Conservation (phyloP, 345 rosid genomes). For the Limnanthes douglasii region DNA sequence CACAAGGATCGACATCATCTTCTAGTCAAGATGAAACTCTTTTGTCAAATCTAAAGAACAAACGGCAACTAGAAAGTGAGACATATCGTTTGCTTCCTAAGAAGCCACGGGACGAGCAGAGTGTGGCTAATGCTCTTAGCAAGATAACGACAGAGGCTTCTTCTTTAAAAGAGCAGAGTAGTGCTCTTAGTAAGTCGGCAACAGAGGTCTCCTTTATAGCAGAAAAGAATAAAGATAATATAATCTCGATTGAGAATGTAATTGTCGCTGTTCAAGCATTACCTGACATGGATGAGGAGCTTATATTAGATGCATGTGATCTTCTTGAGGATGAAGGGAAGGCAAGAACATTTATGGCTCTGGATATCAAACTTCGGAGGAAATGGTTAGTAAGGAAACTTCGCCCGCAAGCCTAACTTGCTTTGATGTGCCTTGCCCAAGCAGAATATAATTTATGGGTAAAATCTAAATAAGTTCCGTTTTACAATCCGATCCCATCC, state of each 20-base stretch:
- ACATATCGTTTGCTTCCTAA: constrained; percentile 13
- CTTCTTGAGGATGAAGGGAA: constrained; percentile 66
- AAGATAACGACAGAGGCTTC: constrained; percentile 23
- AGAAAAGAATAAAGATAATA: constrained; percentile 17
- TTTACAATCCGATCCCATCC: too few relatives aligned
- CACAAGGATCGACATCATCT: constrained; percentile 13
- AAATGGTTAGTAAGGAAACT: constrained; percentile 81
- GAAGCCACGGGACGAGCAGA: constrained; percentile 20
- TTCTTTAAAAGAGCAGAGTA: constrained; percentile 13
- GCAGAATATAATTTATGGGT: too few relatives aligned
- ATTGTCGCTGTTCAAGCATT: constrained; percentile 58
- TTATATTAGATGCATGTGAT: constrained; percentile 81
- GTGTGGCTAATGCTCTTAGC: constrained; percentile 7
- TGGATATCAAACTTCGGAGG: constrained; percentile 55
- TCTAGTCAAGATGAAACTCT: constrained; percentile 29
- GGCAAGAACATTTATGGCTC: constrained; percentile 70
- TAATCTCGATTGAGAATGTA: constrained; percentile 36
- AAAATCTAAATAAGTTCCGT: too few relatives aligned
- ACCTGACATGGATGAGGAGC: constrained; percentile 79
- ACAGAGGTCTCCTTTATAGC: constrained; percentile 17
- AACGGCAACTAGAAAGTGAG: constrained; percentile 25
- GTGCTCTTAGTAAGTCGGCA: constrained; percentile 13
- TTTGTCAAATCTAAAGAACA: constrained; percentile 18
- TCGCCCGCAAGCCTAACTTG: constrained; percentile 36
- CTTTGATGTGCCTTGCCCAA: too few relatives aligned